phyloP scores from a whole-genome alignment of 208 protist genomes.

The Leishmania major region DNA sequence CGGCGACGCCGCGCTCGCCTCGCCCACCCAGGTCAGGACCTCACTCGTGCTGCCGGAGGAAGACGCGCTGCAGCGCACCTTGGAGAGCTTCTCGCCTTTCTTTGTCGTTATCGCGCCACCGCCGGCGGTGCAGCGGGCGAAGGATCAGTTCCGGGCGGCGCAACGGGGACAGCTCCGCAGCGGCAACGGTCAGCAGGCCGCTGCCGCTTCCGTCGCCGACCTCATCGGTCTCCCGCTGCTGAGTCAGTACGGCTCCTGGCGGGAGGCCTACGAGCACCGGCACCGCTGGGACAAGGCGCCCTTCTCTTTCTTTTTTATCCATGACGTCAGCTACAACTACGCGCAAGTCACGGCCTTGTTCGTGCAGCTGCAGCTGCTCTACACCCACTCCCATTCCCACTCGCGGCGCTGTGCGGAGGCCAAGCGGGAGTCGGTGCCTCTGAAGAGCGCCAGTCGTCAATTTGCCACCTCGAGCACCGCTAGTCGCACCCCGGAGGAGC shows the following conservation, averaged over 20 bases:
- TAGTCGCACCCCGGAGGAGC: constrained; percentile 27
- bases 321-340: constrained; percentile 85
- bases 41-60: constrained; percentile 30
- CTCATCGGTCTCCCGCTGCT: constrained; percentile 76
- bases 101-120: constrained; percentile 79
- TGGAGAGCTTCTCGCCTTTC: constrained; percentile 81
- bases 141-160: constrained; percentile 38
- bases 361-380: constrained; percentile 67
- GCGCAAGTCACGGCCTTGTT: constrained; percentile 79
- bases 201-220: constrained; percentile 31
- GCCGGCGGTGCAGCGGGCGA: constrained; percentile 41
- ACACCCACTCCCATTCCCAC: constrained; percentile 55
- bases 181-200: background rate
- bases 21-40: background rate
- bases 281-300: constrained; percentile 64
- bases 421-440: constrained; percentile 25
- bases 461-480: constrained; percentile 20
- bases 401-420: constrained; percentile 42
- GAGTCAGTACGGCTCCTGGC: constrained; percentile 86
- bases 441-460: constrained; percentile 29
- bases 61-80: constrained; percentile 54
- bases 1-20: background rate
- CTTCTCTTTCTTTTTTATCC: constrained; percentile 84
- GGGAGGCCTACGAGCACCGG: constrained; percentile 82
- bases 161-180: constrained; percentile 32